Conservation (phyloP, 2,329 filamentous ascomycete species). For the Pseudofabraea citricarpa region DNA sequence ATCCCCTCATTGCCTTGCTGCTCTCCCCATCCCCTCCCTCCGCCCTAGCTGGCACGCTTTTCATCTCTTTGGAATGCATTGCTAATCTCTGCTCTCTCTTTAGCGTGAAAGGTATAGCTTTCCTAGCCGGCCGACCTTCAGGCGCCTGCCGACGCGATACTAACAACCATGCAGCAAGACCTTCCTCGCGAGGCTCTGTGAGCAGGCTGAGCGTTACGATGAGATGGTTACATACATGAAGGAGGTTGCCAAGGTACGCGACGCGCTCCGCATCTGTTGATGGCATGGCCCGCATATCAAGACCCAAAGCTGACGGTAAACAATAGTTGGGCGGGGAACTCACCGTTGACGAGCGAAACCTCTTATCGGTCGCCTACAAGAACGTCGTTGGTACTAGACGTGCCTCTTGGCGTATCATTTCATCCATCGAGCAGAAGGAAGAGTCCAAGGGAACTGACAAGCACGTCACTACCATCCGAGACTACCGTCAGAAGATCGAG, state of each 20-base stretch:
- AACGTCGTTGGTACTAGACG: slow-evolving; percentile 96
- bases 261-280: slow-evolving; percentile 19
- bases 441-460: slow-evolving; percentile 96
- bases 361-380: slow-evolving; percentile 97
- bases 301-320: slow-evolving; percentile 18
- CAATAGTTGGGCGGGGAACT: slow-evolving; percentile 61
- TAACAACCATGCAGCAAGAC: slow-evolving; percentile 71
- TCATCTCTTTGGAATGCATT: slow-evolving; percentile 5
- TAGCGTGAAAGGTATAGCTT: slow-evolving; percentile 29
- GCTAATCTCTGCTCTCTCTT: slow-evolving; percentile 17
- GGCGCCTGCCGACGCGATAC: slow-evolving; percentile 10
- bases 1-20: background rate
- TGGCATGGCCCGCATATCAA: slow-evolving; percentile 5
- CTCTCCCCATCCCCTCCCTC: slow-evolving; percentile 12
- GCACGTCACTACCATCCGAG: slow-evolving; percentile 89
- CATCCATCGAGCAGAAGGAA: slow-evolving; percentile 99
- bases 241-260: slow-evolving; percentile 87
- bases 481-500: slow-evolving; percentile 99
- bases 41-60: slow-evolving; percentile 15
- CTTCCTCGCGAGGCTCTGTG: slow-evolving; percentile 98
- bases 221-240: slow-evolving; percentile 99
- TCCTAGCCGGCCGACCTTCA: slow-evolving; percentile 3
- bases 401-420: slow-evolving; percentile 97
- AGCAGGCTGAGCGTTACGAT: slow-evolving; percentile 99
- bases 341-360: slow-evolving; percentile 93